Percentiles rank a stretch among this genome's conserved stretches.
Conservation (phyloP, 169 alveolate species). For the Perkinsus marinus region DNA sequence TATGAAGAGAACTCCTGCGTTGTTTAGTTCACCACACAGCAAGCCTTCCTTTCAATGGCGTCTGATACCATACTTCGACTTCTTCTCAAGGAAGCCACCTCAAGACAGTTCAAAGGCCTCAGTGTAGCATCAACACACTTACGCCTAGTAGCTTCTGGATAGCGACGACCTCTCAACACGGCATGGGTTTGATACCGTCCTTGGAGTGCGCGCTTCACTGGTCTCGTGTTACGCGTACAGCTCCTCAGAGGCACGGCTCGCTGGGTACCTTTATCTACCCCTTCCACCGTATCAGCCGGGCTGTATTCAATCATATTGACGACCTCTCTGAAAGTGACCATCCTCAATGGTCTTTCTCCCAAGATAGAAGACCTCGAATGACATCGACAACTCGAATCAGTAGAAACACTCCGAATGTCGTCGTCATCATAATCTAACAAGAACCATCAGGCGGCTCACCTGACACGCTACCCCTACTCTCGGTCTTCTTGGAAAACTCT, state of each 20-base stretch:
- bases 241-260: too few species aligned
- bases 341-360: neutral
- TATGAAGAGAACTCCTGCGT: too few species aligned
- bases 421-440: neutral
- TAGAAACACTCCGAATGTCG: neutral
- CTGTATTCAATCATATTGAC: neutral
- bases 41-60: neutral
- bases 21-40: neutral
- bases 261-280: too few species aligned
- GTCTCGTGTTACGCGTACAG: neutral
- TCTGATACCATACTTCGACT: neutral
- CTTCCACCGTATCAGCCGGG: neutral
- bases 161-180: neutral
- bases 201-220: neutral
- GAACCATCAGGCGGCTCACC: too few species aligned
- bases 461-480: too few species aligned
- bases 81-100: neutral
- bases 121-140: neutral
- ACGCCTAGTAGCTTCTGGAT: neutral
- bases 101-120: neutral
- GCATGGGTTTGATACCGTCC: neutral
- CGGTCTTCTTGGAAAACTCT: too few species aligned
- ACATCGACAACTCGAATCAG: neutral
- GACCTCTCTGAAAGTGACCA: neutral
- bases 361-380: neutral